A percentile compares a stretch with the other conserved stretches of the same genome.
Evolutionary conservation across 2,329 filamentous ascomycete genomes (phyloP).

Genomic region (Nigrograna mackinnonii): DNA sequence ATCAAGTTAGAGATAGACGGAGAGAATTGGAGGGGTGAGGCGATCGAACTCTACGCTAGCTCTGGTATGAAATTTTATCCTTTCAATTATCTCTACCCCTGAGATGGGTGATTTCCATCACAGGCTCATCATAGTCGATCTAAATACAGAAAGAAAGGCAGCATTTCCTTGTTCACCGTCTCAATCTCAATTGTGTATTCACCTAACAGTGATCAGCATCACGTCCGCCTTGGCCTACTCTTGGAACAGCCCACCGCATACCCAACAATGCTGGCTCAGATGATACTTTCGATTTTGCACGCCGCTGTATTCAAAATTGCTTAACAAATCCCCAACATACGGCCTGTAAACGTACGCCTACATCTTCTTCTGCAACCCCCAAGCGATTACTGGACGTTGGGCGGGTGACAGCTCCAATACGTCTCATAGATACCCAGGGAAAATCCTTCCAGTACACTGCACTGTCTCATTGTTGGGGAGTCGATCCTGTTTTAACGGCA

Average conservation of each 20-base stretch:
- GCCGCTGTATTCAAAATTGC: slow-evolving; percentile 34
- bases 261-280: slow-evolving; percentile 34
- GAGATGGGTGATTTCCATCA: no score
- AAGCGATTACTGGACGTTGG: slow-evolving; percentile 37
- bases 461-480: slow-evolving; percentile 37
- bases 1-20: slow-evolving; percentile 29
- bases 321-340: slow-evolving; percentile 33
- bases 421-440: slow-evolving; percentile 33
- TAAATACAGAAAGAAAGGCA: no score
- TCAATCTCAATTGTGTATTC: no score
- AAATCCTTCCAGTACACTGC: slow-evolving; percentile 31
- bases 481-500: slow-evolving; percentile 21
- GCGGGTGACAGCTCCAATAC: slow-evolving; percentile 27
- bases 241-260: slow-evolving; percentile 31
- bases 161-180: no score
- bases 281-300: slow-evolving; percentile 35
- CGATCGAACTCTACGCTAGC: slow-evolving; percentile 30
- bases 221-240: slow-evolving; percentile 32
- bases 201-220: slow-evolving; percentile 16
- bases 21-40: slow-evolving; percentile 21
- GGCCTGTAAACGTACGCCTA: slow-evolving; percentile 22
- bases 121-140: no score
- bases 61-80: slow-evolving; percentile 28
- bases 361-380: slow-evolving; percentile 20
- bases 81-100: no score